Conservation (phyloP, 1,284 basidiomycete species). For the Salmacisia buchloeana region DNA sequence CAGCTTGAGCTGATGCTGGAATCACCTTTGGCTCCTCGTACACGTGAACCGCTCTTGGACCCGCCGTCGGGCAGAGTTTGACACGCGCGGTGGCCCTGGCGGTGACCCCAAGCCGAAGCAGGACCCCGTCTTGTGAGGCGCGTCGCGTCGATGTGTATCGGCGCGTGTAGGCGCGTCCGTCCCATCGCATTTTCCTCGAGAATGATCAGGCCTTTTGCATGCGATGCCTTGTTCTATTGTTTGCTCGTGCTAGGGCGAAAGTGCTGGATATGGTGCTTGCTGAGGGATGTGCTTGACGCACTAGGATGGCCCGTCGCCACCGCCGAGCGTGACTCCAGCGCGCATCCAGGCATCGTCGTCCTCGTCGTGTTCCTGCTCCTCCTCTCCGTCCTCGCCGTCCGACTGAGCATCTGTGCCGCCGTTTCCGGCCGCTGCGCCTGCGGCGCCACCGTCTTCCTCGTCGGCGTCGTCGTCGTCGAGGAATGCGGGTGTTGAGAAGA, state of each 20-base stretch:
- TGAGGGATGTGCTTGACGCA: background rate
- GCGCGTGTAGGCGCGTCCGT: background rate
- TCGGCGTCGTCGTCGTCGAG: background rate
- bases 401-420: background rate
- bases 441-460: background rate
- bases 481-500: background rate
- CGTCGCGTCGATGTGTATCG: background rate
- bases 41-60: background rate
- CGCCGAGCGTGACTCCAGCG: background rate
- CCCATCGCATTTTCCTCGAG: background rate
- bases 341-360: conserved; percentile 1
- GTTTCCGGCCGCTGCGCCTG: background rate
- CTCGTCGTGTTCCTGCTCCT: background rate
- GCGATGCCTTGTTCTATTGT: background rate
- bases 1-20: background rate
- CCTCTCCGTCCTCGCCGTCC: background rate
- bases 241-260: too few species aligned
- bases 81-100: conserved; percentile 30
- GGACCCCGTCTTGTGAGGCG: conserved; percentile 23
- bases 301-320: background rate
- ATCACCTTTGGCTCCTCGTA: background rate
- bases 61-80: conserved; percentile 21
- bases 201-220: background rate
- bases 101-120: conserved; percentile 30
- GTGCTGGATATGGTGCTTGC: background rate